These are phyloP conservation scores for Paulownia fortunei DNA, from an alignment of 257 asterid genomes.

Conservation along the genomic window DNA sequence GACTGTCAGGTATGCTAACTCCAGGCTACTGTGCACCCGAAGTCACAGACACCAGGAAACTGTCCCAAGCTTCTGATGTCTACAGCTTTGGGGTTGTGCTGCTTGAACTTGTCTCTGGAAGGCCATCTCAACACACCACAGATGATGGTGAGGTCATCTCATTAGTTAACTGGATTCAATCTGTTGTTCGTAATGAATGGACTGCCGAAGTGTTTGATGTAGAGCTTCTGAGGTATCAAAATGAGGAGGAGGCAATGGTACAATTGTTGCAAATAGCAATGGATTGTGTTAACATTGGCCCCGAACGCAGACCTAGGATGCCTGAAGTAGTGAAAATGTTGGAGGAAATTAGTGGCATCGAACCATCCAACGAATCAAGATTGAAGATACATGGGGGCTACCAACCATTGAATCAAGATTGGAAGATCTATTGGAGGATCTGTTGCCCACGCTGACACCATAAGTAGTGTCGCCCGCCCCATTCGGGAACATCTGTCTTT, in stretches of 20 bases:
- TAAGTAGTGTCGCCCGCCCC: no score
- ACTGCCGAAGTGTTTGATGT: not conserved
- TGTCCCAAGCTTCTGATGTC: conserved; percentile 35
- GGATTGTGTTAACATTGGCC: not conserved
- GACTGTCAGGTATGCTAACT: not conserved
- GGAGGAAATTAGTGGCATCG: conserved; percentile 16
- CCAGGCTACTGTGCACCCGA: not conserved
- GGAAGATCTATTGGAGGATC: conserved; percentile 19
- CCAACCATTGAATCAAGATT: conserved; percentile 9
- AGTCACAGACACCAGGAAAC: not conserved
- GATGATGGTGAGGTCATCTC: not conserved
- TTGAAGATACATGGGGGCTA: not conserved
- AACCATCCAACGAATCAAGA: not conserved
- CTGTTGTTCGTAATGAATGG: not conserved
- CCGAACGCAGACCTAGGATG: conserved; percentile 20
- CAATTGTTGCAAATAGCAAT: conserved; percentile 5
- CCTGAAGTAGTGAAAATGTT: not conserved
- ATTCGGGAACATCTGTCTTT: not conserved
- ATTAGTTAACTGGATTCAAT: not conserved
- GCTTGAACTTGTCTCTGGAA: conserved; percentile 27
- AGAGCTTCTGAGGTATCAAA: conserved; percentile 3
- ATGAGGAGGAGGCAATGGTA: not conserved
- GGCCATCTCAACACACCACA: not conserved
- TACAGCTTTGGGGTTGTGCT: conserved; percentile 40
- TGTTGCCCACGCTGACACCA: no score